A percentile compares a stretch with the other conserved stretches of the same genome.
These are phyloP conservation scores for Paspalum notatum DNA, from an alignment of 176 grass and related monocot genomes.

Conservation along the genomic window DNA sequence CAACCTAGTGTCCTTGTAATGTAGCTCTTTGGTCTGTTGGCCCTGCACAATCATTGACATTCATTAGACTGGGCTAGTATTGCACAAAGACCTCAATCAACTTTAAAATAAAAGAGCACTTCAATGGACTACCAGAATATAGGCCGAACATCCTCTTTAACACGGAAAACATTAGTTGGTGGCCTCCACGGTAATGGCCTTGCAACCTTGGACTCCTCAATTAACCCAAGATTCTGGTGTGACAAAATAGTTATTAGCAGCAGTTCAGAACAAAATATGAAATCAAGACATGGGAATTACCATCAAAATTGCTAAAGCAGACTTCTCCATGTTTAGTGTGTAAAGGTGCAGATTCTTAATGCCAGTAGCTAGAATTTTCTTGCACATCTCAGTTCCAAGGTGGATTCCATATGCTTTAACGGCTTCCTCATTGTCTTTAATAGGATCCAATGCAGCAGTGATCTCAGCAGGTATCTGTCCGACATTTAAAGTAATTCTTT, in stretches of 20 bases:
- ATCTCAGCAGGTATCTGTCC: slow-evolving; percentile 77
- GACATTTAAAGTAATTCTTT: slow-evolving; percentile 14
- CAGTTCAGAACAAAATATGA: slow-evolving; percentile 18
- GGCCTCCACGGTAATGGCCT: slow-evolving; percentile 84
- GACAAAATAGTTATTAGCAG: slow-evolving; percentile 20
- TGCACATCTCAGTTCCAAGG: slow-evolving; percentile 92
- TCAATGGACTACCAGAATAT: slow-evolving; percentile 75
- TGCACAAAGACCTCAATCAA: background rate
- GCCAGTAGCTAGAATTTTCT: slow-evolving; percentile 81
- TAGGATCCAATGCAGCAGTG: slow-evolving; percentile 70
- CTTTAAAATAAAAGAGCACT: slow-evolving; percentile 11
- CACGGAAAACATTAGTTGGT: slow-evolving; percentile 83
- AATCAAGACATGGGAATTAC: slow-evolving; percentile 44
- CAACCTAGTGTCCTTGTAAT: slow-evolving; percentile 77
- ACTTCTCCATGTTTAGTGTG: slow-evolving; percentile 88
- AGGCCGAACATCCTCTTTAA: slow-evolving; percentile 85
- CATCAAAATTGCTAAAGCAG: slow-evolving; percentile 77
- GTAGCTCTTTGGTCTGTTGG: slow-evolving; percentile 93
- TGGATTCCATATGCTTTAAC: slow-evolving; percentile 83
- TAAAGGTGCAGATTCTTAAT: slow-evolving; percentile 93
- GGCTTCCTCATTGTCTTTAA: slow-evolving; percentile 90
- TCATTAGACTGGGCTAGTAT: slow-evolving; percentile 22
- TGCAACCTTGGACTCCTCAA: slow-evolving; percentile 75
- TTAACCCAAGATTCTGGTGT: slow-evolving; percentile 77
- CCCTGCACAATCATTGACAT: slow-evolving; percentile 53